These are phyloP conservation scores for Rosa rugosa DNA, from an alignment of 306 rosid species.

Conservation along the genomic window DNA sequence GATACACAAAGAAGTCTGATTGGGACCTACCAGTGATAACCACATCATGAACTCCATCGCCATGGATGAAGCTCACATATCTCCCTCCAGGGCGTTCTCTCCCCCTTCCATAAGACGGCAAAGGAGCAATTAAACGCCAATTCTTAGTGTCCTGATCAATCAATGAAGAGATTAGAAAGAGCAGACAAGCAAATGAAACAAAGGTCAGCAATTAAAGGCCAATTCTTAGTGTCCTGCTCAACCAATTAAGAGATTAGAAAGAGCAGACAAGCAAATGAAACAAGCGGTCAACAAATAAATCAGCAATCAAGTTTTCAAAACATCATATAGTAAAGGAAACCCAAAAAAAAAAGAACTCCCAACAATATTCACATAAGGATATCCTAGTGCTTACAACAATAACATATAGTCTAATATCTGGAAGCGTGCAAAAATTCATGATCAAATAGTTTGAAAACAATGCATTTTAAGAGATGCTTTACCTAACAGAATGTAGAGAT, in stretches of 20 bases:
- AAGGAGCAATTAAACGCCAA: constrained; percentile 85
- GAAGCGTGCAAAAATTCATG: background rate
- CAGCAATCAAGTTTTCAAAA: background rate
- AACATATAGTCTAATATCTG: background rate
- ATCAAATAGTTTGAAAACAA: background rate
- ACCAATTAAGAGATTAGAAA: no score
- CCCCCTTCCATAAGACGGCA: constrained; percentile 97
- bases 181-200: background rate
- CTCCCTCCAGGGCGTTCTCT: constrained; percentile 90
- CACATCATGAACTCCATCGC: constrained; percentile 67
- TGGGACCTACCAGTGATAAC: constrained; percentile 69
- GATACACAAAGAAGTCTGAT: background rate
- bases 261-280: background rate
- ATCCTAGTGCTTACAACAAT: background rate
- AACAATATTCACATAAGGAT: no score
- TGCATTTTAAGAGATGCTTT: background rate
- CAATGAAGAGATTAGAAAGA: constrained; percentile 13
- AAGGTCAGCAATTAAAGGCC: no score
- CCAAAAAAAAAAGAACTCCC: no score
- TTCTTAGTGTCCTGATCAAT: constrained; percentile 49
- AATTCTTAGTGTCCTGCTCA: no score
- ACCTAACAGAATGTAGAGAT: background rate
- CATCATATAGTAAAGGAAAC: background rate
- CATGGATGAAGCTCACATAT: constrained; percentile 79
- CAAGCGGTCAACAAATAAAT: background rate